A percentile compares a stretch with the other conserved stretches of the same genome.
Conservation (phyloP, 306 rosid species). For the Arachis stenosperma region DNA sequence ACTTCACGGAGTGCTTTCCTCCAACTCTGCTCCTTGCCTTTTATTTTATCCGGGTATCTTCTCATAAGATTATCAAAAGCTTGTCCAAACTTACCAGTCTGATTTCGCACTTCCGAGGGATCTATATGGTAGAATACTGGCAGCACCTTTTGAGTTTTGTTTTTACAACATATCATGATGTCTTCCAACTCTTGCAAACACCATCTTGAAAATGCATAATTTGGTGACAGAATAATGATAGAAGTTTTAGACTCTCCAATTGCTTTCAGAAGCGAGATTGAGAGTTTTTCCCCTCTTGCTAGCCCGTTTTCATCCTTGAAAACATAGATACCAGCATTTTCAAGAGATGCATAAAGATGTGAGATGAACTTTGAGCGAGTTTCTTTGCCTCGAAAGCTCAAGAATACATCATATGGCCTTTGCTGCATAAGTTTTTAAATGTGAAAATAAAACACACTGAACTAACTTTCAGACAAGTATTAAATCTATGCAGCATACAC, state of each 20-base stretch:
- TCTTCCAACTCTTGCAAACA: constrained; percentile 25
- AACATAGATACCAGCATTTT: constrained; percentile 4
- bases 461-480: no score
- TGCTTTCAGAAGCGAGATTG: not conserved
- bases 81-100: not conserved
- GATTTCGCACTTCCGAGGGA: constrained; percentile 2
- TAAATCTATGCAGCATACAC: no score
- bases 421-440: not conserved
- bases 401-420: constrained; percentile 2
- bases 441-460: not conserved
- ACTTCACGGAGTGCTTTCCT: not conserved
- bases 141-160: not conserved
- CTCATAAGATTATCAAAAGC: not conserved
- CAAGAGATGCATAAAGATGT: constrained; percentile 12
- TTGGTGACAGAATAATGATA: constrained; percentile 24
- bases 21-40: not conserved
- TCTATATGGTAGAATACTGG: constrained; percentile 13
- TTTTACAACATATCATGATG: not conserved
- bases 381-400: constrained; percentile 20
- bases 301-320: constrained; percentile 18
- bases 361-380: not conserved
- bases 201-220: constrained; percentile 37
- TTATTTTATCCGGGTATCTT: no score
- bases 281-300: not conserved
- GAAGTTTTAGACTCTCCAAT: constrained; percentile 9